Percentiles rank a stretch among this genome's conserved stretches.
Conservation (phyloP, 139 green algal genomes). For the Nannochloris sp. region DNA sequence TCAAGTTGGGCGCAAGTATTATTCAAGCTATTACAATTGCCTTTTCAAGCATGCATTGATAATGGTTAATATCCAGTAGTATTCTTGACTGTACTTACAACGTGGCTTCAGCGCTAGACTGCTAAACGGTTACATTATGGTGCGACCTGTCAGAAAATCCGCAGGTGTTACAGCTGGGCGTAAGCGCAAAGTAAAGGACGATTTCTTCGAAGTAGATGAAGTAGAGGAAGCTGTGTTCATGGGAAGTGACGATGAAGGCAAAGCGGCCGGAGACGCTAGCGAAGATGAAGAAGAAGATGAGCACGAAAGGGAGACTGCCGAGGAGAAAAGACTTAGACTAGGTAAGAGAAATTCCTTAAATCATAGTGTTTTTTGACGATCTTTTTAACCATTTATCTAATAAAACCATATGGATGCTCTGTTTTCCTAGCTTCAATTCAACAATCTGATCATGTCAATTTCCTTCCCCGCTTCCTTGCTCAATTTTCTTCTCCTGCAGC, state of each 20-base stretch:
- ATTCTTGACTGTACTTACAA: no score
- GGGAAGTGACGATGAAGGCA: conserved; percentile 1
- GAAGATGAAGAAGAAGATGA: conserved; percentile 34
- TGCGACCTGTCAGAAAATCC: no score
- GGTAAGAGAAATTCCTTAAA: conserved; percentile 24
- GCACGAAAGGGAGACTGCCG: conserved; percentile 61
- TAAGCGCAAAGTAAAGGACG: conserved; percentile 26
- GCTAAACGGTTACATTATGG: no score
- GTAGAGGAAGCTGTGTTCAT: conserved; percentile 33
- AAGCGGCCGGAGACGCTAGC: background rate
- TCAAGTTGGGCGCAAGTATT: no score
- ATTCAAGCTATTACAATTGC: no score
- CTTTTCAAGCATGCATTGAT: no score
- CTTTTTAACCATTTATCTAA: background rate
- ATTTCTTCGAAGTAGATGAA: conserved; percentile 34
- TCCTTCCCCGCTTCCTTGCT: no score
- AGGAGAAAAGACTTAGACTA: conserved; percentile 71
- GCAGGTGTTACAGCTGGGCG: no score
- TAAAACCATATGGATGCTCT: background rate
- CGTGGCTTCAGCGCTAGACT: no score
- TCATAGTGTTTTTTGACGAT: background rate
- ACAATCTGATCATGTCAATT: no score
- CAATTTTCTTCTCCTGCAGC: conserved; percentile 40
- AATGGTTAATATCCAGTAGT: no score
- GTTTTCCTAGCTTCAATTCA: no score